phyloP scores from a whole-genome alignment of 2,329 filamentous ascomycete genomes.

The Tolypocladium endophyticum region DNA sequence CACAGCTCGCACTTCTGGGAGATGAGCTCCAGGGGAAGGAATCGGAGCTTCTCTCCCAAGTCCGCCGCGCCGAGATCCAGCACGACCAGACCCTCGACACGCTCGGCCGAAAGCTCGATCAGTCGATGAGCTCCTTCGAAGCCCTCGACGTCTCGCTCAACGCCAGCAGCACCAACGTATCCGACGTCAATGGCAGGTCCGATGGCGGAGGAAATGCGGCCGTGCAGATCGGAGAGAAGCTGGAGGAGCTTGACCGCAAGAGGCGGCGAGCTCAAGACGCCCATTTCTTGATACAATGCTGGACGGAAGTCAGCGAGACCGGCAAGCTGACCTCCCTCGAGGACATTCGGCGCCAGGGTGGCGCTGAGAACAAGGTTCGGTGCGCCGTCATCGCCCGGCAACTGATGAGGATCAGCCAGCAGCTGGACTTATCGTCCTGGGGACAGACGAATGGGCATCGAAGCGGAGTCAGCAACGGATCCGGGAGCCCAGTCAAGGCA shows the following conservation, averaged over 20 bases:
- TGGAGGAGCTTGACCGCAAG: constrained; percentile 92
- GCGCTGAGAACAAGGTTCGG: constrained; percentile 83
- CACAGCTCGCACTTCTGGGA: constrained; percentile 58
- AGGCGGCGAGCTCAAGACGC: constrained; percentile 82
- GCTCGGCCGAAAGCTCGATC: constrained; percentile 78
- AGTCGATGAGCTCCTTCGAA: constrained; percentile 87
- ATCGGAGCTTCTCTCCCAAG: constrained; percentile 81
- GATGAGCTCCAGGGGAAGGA: constrained; percentile 84
- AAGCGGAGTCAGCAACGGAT: constrained; percentile 39
- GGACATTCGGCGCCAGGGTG: constrained; percentile 74
- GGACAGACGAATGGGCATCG: constrained; percentile 46
- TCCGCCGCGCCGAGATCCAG: constrained; percentile 81
- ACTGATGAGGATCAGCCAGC: constrained; percentile 84
- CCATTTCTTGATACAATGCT: constrained; percentile 91
- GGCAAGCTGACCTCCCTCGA: constrained; percentile 82
- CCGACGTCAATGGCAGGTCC: constrained; percentile 21
- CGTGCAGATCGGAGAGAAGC: constrained; percentile 84
- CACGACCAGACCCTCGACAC: constrained; percentile 87
- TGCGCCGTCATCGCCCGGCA: constrained; percentile 92
- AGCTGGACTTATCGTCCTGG: constrained; percentile 72
- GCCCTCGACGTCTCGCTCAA: constrained; percentile 77
- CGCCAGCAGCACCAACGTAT: constrained; percentile 32
- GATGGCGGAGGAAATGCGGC: constrained; percentile 74
- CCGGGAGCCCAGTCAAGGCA: constrained; percentile 24
- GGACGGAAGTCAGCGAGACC: constrained; percentile 86